Evolutionary conservation across 768 basidiomycete species (phyloP).

Genomic region (Lyophyllum atratum): DNA sequence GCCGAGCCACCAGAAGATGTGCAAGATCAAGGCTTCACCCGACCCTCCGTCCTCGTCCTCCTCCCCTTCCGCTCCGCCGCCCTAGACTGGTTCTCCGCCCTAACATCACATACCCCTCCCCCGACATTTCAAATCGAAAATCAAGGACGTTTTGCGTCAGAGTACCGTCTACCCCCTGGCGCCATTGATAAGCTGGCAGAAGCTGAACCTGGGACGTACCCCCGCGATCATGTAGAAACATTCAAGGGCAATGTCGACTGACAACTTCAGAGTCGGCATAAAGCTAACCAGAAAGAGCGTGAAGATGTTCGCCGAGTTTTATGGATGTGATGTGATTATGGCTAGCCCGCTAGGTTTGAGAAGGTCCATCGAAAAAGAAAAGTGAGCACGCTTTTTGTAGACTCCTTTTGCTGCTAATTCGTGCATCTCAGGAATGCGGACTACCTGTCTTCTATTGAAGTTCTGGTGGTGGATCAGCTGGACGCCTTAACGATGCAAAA

Average conservation of each 20-base stretch:
- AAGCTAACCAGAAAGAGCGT: slow-evolving; percentile 92
- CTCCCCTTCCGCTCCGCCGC: slow-evolving; percentile 93
- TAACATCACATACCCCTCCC: slow-evolving; percentile 75
- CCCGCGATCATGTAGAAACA: slow-evolving; percentile 86
- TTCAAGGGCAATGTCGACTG: slow-evolving; percentile 98
- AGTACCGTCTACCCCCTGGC: slow-evolving; percentile 82
- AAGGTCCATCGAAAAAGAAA: slow-evolving; percentile 92
- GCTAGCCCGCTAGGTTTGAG: slow-evolving; percentile 93
- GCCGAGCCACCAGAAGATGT: slow-evolving; percentile 68
- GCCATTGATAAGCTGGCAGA: slow-evolving; percentile 77
- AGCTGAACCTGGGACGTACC: slow-evolving; percentile 77
- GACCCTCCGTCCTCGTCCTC: slow-evolving; percentile 90
- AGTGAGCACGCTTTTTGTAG: slow-evolving; percentile 49
- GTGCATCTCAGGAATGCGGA: slow-evolving; percentile 65
- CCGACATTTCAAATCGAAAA: slow-evolving; percentile 86
- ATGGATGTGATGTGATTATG: slow-evolving; percentile 86
- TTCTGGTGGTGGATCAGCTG: slow-evolving; percentile 89
- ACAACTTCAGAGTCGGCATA: slow-evolving; percentile 89
- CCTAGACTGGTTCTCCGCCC: slow-evolving; percentile 76
- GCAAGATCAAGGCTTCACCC: slow-evolving; percentile 97
- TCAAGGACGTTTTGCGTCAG: slow-evolving; percentile 73
- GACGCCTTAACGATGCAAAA: slow-evolving; percentile 97
- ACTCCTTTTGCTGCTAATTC: not conserved
- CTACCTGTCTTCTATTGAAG: slow-evolving; percentile 91
- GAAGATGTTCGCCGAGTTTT: slow-evolving; percentile 90